These are phyloP conservation scores for Curvularia spicifera DNA, from an alignment of 2,329 filamentous ascomycete genomes.

Conservation along the genomic window DNA sequence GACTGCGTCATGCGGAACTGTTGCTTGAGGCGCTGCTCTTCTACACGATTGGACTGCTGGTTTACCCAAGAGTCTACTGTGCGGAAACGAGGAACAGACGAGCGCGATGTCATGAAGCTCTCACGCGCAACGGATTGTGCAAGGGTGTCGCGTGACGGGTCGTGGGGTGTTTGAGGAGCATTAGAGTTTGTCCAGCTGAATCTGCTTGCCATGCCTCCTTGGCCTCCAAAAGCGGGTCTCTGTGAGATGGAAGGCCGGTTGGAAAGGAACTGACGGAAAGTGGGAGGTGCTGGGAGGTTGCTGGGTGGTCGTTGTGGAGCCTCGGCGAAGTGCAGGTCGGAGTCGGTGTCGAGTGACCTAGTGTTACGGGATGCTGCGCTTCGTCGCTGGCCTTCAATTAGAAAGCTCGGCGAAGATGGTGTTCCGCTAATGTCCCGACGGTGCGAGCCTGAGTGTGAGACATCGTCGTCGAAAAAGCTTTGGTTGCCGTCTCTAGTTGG, in stretches of 20 bases:
- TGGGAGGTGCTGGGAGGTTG: slow-evolving; percentile 42
- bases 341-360: slow-evolving; percentile 33
- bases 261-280: slow-evolving; percentile 49
- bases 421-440: slow-evolving; percentile 40
- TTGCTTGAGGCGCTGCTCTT: slow-evolving; percentile 45
- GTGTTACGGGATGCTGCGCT: slow-evolving; percentile 45
- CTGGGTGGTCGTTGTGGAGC: slow-evolving; percentile 23
- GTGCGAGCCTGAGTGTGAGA: slow-evolving; percentile 36
- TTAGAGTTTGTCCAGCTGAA: slow-evolving; percentile 53
- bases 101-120: slow-evolving; percentile 47
- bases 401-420: slow-evolving; percentile 43
- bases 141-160: slow-evolving; percentile 37
- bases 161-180: slow-evolving; percentile 49
- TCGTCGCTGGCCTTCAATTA: slow-evolving; percentile 31
- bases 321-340: slow-evolving; percentile 34
- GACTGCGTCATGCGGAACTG: slow-evolving; percentile 43
- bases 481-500: slow-evolving; percentile 17
- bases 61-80: slow-evolving; percentile 52
- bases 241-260: slow-evolving; percentile 45
- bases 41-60: slow-evolving; percentile 48
- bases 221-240: slow-evolving; percentile 32
- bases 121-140: slow-evolving; percentile 37
- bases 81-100: slow-evolving; percentile 49
- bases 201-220: slow-evolving; percentile 36
- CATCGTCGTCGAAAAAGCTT: slow-evolving; percentile 39